Evolutionary conservation across 768 basidiomycete genomes (phyloP).

Genomic region (Lactarius vividus): DNA sequence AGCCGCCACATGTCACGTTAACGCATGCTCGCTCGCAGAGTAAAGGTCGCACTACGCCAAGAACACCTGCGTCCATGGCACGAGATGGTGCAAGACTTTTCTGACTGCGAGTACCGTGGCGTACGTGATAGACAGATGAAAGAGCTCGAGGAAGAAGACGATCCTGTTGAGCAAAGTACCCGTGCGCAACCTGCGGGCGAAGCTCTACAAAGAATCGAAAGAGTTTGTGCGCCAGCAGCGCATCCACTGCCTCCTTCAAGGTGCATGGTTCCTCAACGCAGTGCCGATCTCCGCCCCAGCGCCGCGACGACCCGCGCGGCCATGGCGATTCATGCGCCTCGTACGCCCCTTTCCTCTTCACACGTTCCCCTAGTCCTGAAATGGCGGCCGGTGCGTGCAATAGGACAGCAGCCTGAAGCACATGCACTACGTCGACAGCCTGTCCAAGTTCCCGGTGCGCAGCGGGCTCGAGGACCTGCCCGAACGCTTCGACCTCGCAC

Average conservation of each 20-base stretch:
- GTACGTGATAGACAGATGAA: constrained; percentile 88
- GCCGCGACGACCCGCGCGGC: constrained; percentile 53
- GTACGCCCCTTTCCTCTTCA: constrained; percentile 39
- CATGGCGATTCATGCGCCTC: constrained; percentile 87
- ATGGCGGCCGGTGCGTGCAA: not conserved
- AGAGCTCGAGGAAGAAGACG: constrained; percentile 86
- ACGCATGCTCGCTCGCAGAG: constrained; percentile 40
- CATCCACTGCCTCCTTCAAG: constrained; percentile 82
- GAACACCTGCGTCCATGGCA: constrained; percentile 81
- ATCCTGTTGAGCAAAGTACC: constrained; percentile 81
- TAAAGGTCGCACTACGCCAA: constrained; percentile 69
- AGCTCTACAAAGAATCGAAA: constrained; percentile 85
- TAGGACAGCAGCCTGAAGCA: constrained; percentile 78
- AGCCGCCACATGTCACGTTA: not conserved
- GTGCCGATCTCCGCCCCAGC: constrained; percentile 46
- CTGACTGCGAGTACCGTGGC: constrained; percentile 79
- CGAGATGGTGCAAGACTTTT: constrained; percentile 77
- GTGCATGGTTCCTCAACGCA: constrained; percentile 90
- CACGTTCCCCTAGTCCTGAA: not conserved
- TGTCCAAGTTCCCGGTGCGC: constrained; percentile 74
- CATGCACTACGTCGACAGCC: constrained; percentile 83
- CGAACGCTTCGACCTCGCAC: constrained; percentile 77
- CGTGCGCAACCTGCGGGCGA: constrained; percentile 77
- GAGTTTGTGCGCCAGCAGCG: constrained; percentile 89
- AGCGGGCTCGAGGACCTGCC: constrained; percentile 84